These are phyloP conservation scores for Schizophyllum amplum DNA, from an alignment of 1,284 basidiomycete species.

Conservation along the genomic window DNA sequence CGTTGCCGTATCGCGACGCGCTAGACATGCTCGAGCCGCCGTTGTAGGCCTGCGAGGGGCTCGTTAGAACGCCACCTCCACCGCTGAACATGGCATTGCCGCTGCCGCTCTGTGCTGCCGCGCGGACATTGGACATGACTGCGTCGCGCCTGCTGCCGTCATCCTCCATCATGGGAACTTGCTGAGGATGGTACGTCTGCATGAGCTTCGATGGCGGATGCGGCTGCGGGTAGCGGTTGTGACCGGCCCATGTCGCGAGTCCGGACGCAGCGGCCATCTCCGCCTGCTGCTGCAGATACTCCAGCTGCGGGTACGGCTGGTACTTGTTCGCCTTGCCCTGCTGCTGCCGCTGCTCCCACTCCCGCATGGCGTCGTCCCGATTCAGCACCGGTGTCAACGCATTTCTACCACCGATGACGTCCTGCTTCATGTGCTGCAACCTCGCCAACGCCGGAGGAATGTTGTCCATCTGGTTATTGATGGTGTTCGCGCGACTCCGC, in stretches of 20 bases:
- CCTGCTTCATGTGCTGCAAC: slow-evolving; percentile 82
- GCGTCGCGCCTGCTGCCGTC: slow-evolving; percentile 42
- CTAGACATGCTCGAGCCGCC: slow-evolving; percentile 2
- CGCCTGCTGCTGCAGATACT: slow-evolving; percentile 87
- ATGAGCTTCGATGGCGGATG: slow-evolving; percentile 57
- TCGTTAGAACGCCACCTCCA: slow-evolving; percentile 11
- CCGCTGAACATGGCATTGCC: slow-evolving; percentile 32
- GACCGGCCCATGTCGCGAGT: slow-evolving; percentile 39
- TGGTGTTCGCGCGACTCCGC: slow-evolving; percentile 79
- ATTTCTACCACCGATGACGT: slow-evolving; percentile 69
- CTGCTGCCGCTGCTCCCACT: slow-evolving; percentile 80
- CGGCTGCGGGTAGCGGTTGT: slow-evolving; percentile 38
- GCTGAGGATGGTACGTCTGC: slow-evolving; percentile 57
- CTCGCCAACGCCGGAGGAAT: slow-evolving; percentile 89
- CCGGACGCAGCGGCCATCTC: slow-evolving; percentile 68
- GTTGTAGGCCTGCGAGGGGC: slow-evolving; percentile 13
- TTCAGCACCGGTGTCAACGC: slow-evolving; percentile 84
- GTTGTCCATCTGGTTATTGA: slow-evolving; percentile 82
- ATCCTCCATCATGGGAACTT: slow-evolving; percentile 56
- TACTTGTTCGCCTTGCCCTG: slow-evolving; percentile 51
- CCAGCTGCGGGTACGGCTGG: slow-evolving; percentile 79
- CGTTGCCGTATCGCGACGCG: slow-evolving; percentile 34
- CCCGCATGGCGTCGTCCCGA: slow-evolving; percentile 82
- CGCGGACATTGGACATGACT: slow-evolving; percentile 68
- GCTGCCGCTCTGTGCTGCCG: slow-evolving; percentile 39